These are phyloP conservation scores for Clonostachys chloroleuca DNA, from an alignment of 2,329 filamentous ascomycete genomes.

Conservation along the genomic window DNA sequence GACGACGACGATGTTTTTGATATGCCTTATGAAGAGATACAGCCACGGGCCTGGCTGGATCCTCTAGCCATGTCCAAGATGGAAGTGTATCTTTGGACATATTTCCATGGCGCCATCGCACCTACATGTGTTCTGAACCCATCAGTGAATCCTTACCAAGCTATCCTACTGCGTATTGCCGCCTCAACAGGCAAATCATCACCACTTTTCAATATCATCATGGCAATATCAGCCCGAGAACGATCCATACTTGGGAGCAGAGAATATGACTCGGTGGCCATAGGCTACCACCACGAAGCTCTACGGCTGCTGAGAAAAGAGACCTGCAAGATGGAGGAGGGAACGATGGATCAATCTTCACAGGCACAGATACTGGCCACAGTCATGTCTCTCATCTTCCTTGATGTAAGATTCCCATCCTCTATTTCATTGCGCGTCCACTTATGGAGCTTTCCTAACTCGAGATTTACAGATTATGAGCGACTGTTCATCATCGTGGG, in stretches of 20 bases:
- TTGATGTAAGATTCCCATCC: slow-evolving; percentile 8
- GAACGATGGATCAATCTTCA: slow-evolving; percentile 3
- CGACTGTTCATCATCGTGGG: slow-evolving; percentile 17
- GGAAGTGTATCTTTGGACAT: slow-evolving; percentile 15
- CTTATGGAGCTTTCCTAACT: not conserved
- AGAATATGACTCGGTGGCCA: slow-evolving; percentile 8
- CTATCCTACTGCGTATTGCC: slow-evolving; percentile 16
- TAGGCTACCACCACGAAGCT: slow-evolving; percentile 10
- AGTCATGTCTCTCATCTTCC: slow-evolving; percentile 14
- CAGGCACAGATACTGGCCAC: slow-evolving; percentile 12
- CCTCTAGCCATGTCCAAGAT: slow-evolving; percentile 8
- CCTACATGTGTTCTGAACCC: slow-evolving; percentile 14
- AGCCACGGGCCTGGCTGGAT: not conserved
- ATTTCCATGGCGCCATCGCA: slow-evolving; percentile 14
- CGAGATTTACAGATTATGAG: slow-evolving; percentile 10
- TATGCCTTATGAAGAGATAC: not conserved
- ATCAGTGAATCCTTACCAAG: slow-evolving; percentile 14
- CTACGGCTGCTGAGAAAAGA: slow-evolving; percentile 8
- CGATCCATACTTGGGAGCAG: slow-evolving; percentile 13
- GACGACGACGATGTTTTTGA: no score
- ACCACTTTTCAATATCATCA: slow-evolving; percentile 17
- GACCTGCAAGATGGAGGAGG: slow-evolving; percentile 5
- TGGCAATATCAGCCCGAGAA: slow-evolving; percentile 18
- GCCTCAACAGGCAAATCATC: slow-evolving; percentile 7
- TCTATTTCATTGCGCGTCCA: no score